Conservation (phyloP, 2,329 filamentous ascomycete species). For the Hymenoscyphus infarciens region DNA sequence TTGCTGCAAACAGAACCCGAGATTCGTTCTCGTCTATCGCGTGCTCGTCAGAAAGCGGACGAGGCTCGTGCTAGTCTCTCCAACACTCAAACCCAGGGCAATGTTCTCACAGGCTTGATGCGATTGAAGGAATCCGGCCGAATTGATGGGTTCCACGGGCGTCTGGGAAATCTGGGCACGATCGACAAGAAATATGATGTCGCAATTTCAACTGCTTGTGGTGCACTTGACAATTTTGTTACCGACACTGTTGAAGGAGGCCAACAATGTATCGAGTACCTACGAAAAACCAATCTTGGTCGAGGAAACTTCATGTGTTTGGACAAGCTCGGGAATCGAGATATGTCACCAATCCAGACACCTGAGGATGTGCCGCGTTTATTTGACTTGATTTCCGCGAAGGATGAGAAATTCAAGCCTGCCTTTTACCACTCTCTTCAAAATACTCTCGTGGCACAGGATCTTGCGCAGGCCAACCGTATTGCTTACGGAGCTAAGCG, state of each 20-base stretch:
- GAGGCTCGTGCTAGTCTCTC: slow-evolving; percentile 89
- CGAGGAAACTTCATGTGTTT: slow-evolving; percentile 96
- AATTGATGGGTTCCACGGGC: slow-evolving; percentile 94
- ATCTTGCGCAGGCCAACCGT: slow-evolving; percentile 92
- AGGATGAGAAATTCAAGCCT: slow-evolving; percentile 79
- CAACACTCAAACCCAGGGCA: slow-evolving; percentile 86
- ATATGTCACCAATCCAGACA: slow-evolving; percentile 77
- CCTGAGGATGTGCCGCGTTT: slow-evolving; percentile 89
- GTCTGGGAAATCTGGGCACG: slow-evolving; percentile 87
- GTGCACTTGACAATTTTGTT: slow-evolving; percentile 89
- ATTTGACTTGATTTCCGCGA: slow-evolving; percentile 88
- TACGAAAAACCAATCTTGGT: slow-evolving; percentile 95
- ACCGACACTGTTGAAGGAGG: slow-evolving; percentile 94
- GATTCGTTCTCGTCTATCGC: slow-evolving; percentile 79
- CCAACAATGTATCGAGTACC: slow-evolving; percentile 96
- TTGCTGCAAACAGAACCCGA: slow-evolving; percentile 76
- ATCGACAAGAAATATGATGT: slow-evolving; percentile 95
- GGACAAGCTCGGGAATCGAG: slow-evolving; percentile 76
- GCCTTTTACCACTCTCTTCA: slow-evolving; percentile 96
- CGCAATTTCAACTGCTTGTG: slow-evolving; percentile 96
- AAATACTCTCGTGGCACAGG: slow-evolving; percentile 88
- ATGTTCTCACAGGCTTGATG: slow-evolving; percentile 88
- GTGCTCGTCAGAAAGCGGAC: slow-evolving; percentile 88
- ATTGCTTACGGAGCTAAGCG: slow-evolving; percentile 91
- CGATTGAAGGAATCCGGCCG: slow-evolving; percentile 92